Base-by-base conservation (phyloP, 345 rosid genomes). In the Carallia brachiata region DNA sequence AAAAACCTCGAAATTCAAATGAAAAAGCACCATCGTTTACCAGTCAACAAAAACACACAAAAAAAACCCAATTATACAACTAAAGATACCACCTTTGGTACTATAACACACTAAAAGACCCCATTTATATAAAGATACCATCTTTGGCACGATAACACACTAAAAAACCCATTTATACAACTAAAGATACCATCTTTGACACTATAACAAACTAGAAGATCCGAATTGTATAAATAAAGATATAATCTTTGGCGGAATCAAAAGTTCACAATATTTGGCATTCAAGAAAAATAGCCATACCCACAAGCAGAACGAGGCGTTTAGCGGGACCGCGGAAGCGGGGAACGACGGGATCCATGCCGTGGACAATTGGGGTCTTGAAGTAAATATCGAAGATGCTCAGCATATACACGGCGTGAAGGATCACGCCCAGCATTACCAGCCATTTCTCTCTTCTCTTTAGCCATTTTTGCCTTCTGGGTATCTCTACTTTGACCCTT, bases 371-470 rank as follows among this genome's bases (percentile, higher is more conserved):
- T 9, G 98, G 97, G 19, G 97, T 85, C 72, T 91, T 94, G 97
- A 94, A 94, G 84, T 91, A 94, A 75, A 94, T 89, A 70, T 94
- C 98, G 88, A 94, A 93, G 57, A 93, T 93, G 76, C 98, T 93
- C 50, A 93, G 77, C 97, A 90, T 90, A 83, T 90, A 93, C 10
- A 94, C 90, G 4, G 96, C 95, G 79, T 94, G 97, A 52, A 91
- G 95, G 36, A 85, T 77, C 16, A 91, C 86, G 0, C 98, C 97
- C 6, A 94, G 83, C 48, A 87, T 67, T 18, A 93, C 94, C 0
- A 93, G 87, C 96, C 94, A 91, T 57, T 76, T 79, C 81, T 91
- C 97, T 66, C 89, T 74, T 48, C 84, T 85, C 87, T 83, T 85
- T 52, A 87, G 68, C 95, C 88, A 86, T 84, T 73, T 75, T 55